Evolutionary conservation across 2,329 filamentous ascomycete genomes (phyloP).

Genomic region (Phoma sp.): DNA sequence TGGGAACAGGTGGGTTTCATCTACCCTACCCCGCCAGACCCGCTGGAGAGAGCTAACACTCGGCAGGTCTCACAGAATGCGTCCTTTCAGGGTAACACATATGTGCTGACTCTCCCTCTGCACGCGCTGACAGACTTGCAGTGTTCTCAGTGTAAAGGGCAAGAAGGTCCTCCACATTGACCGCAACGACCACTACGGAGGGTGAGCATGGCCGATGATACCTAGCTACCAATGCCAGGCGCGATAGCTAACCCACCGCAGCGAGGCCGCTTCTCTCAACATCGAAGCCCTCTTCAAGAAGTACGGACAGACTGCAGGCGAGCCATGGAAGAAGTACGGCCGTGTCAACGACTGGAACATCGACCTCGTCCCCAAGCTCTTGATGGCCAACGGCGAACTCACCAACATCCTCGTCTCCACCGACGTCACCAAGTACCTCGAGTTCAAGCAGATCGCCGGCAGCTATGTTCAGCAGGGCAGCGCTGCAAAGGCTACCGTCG

Average conservation of each 20-base stretch:
- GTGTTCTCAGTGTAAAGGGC: slow-evolving; percentile 96
- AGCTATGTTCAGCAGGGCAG: slow-evolving; percentile 93
- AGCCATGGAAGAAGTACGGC: slow-evolving; percentile 98
- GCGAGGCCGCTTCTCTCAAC: slow-evolving; percentile 95
- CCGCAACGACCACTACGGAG: slow-evolving; percentile 97
- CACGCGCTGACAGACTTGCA: slow-evolving; percentile 47
- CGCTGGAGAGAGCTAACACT: slow-evolving; percentile 39
- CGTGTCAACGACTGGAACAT: slow-evolving; percentile 99
- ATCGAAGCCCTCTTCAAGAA: slow-evolving; percentile 94
- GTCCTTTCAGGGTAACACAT: slow-evolving; percentile 86
- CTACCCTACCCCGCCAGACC: slow-evolving; percentile 52
- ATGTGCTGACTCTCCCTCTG: slow-evolving; percentile 3
- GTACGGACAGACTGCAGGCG: slow-evolving; percentile 83
- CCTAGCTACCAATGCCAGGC: slow-evolving; percentile 1
- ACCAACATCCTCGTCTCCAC: slow-evolving; percentile 98
- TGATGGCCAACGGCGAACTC: slow-evolving; percentile 98
- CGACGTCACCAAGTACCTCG: slow-evolving; percentile 66
- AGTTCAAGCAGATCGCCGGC: slow-evolving; percentile 75
- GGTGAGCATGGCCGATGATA: slow-evolving; percentile 64
- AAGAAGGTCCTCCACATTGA: slow-evolving; percentile 99
- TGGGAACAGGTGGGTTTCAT: slow-evolving; percentile 82
- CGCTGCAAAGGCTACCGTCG: slow-evolving; percentile 84
- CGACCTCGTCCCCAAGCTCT: slow-evolving; percentile 95
- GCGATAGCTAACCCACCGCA: slow-evolving; percentile 49
- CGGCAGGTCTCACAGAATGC: slow-evolving; percentile 91